Percentiles rank a stretch among this genome's conserved stretches.
These are phyloP conservation scores for Petunia axillaris DNA, from an alignment of 257 asterid genomes.

Conservation along the genomic window DNA sequence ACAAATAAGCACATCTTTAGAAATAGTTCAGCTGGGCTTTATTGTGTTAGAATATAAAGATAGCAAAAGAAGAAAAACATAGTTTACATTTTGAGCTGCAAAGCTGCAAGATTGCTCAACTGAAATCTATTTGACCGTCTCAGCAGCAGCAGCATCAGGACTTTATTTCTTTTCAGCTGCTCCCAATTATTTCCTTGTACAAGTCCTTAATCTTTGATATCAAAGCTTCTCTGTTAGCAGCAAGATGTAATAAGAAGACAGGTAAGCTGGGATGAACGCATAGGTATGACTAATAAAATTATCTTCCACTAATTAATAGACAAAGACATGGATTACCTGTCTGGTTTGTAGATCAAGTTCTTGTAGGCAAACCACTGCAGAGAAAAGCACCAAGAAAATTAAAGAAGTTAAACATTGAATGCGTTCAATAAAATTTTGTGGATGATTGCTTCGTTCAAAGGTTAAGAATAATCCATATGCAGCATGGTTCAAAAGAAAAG, in stretches of 20 bases:
- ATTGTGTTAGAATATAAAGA: slow-evolving; percentile 24
- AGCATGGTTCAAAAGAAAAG: slow-evolving; percentile 9
- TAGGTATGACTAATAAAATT: not conserved
- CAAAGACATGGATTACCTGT: slow-evolving; percentile 49
- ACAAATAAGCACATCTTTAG: slow-evolving; percentile 23
- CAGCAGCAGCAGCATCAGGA: slow-evolving; percentile 9
- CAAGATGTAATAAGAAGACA: not conserved
- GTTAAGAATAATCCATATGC: not conserved
- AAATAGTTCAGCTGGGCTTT: slow-evolving; percentile 5
- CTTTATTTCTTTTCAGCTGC: slow-evolving; percentile 42
- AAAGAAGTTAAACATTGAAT: not conserved
- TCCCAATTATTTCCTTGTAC: slow-evolving; percentile 66
- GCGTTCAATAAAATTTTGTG: not conserved
- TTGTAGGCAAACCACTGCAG: slow-evolving; percentile 88
- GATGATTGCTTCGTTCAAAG: not conserved
- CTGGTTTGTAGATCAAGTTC: slow-evolving; percentile 65
- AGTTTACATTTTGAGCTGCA: slow-evolving; percentile 24
- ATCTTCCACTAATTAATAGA: not conserved
- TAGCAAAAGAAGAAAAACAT: slow-evolving; percentile 16
- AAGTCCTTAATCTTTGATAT: slow-evolving; percentile 58
- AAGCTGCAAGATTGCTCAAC: slow-evolving; percentile 25
- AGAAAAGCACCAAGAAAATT: not conserved
- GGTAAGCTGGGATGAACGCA: not conserved
- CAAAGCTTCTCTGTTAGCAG: slow-evolving; percentile 70
- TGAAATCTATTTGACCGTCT: slow-evolving; percentile 19